These are phyloP conservation scores for Afroboletus lepidellus DNA, from an alignment of 1,284 basidiomycete genomes.

Conservation along the genomic window DNA sequence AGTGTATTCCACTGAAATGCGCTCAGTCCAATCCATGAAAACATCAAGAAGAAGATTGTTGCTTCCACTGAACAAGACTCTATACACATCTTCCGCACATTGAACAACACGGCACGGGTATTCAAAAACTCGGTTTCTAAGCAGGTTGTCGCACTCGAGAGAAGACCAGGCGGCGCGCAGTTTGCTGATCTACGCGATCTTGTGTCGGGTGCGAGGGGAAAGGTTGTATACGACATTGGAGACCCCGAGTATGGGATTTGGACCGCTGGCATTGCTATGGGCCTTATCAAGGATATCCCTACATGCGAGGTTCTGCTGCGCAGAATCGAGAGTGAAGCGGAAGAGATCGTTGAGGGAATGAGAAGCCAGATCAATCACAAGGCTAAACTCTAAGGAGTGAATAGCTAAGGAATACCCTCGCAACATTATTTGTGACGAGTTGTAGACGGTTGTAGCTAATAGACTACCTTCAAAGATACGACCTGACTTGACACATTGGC, in stretches of 20 bases:
- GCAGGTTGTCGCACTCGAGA: no score
- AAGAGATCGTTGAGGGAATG: conserved; percentile 53
- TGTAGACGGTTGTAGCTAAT: no score
- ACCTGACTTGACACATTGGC: no score
- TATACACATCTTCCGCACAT: conserved; percentile 79
- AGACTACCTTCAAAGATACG: no score
- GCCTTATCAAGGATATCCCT: conserved; percentile 54
- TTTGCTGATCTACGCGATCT: conserved; percentile 51
- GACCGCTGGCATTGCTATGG: conserved; percentile 77
- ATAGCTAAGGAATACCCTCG: no score
- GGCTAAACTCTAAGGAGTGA: conserved; percentile 35
- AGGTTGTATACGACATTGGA: conserved; percentile 71
- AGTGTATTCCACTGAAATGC: no score
- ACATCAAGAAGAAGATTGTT: no score
- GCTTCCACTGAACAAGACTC: conserved; percentile 80
- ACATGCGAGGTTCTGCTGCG: conserved; percentile 72
- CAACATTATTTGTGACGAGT: background rate
- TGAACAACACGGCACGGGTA: no score
- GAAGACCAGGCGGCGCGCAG: no score
- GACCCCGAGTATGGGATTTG: conserved; percentile 89
- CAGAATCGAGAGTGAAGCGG: conserved; percentile 55
- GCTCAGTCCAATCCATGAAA: no score
- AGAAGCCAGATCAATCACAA: conserved; percentile 21
- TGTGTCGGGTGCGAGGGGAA: conserved; percentile 76
- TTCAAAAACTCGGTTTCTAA: conserved; percentile 55